phyloP scores from a whole-genome alignment of 2,329 filamentous ascomycete genomes.

The Penicillium olsonii region DNA sequence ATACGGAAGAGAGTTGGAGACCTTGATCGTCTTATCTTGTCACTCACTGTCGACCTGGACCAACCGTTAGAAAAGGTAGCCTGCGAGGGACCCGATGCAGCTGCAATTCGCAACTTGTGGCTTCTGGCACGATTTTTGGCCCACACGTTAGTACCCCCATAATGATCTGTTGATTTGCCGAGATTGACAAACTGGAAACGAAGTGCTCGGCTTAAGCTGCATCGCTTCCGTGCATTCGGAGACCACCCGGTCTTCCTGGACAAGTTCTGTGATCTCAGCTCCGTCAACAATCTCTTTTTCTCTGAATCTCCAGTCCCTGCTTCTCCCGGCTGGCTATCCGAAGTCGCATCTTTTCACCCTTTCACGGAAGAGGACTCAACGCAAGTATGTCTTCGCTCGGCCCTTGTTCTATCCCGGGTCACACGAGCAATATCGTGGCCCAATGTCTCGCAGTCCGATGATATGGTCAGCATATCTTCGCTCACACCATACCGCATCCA shows the following conservation, averaged over 20 bases:
- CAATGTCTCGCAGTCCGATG: background rate
- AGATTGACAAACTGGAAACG: background rate
- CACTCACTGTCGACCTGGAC: background rate
- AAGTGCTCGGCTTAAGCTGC: conserved; percentile 1
- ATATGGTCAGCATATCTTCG: background rate
- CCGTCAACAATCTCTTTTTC: background rate
- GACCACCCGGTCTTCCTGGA: background rate
- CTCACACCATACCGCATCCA: background rate
- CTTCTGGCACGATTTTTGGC: no score
- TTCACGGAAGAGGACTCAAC: conserved; percentile 2
- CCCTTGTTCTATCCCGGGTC: background rate
- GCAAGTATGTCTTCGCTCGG: background rate
- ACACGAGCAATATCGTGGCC: background rate
- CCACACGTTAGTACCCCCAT: no score
- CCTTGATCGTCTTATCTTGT: background rate
- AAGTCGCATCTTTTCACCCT: background rate
- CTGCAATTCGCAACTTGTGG: no score
- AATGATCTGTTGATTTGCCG: no score
- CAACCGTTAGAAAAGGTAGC: background rate
- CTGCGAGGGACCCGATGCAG: no score
- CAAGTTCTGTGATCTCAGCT: conserved; percentile 4
- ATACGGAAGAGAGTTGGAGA: background rate
- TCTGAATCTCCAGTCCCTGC: no score
- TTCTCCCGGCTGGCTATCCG: background rate
- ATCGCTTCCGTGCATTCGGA: conserved; percentile 1